Percentiles rank a stretch among this genome's conserved stretches.
Evolutionary conservation across 805 yeast genomes (phyloP).

Genomic region (Starmerella floris): DNA sequence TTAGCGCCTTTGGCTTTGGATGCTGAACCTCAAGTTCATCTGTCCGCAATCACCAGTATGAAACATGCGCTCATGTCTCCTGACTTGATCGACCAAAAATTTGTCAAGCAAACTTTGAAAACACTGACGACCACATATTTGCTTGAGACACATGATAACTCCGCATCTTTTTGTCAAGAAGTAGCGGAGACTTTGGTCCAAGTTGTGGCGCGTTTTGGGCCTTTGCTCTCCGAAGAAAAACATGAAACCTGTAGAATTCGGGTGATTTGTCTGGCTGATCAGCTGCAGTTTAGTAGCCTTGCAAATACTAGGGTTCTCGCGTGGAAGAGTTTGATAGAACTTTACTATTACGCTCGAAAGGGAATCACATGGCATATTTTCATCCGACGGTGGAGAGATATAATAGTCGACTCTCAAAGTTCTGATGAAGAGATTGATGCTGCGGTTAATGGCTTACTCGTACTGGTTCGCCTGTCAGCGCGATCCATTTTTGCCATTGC

Average conservation of each 20-base stretch:
- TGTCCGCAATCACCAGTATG: conserved; percentile 53
- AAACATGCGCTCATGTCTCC: conserved; percentile 44
- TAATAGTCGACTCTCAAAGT: conserved; percentile 3
- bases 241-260: conserved; percentile 14
- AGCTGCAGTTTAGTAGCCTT: conserved; percentile 17
- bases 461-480: conserved; percentile 44
- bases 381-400: conserved; percentile 16
- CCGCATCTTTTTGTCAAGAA: conserved; percentile 34
- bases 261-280: conserved; percentile 28
- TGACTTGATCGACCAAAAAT: conserved; percentile 33
- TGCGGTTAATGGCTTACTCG: conserved; percentile 45
- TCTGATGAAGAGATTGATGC: conserved; percentile 20
- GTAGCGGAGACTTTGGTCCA: conserved; percentile 35
- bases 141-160: conserved; percentile 40
- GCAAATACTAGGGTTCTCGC: conserved; percentile 13
- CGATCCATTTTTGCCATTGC: conserved; percentile 32
- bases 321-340: conserved; percentile 23
- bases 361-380: conserved; percentile 16
- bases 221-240: conserved; percentile 30
- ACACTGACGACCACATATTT: conserved; percentile 32
- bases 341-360: conserved; percentile 20
- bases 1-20: conserved; percentile 47
- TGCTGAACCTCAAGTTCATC: conserved; percentile 75
- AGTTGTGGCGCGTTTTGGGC: conserved; percentile 35
- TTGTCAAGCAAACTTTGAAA: conserved; percentile 35